Base-by-base conservation (phyloP, 108 stramenopile genomes). In the Skeletonema potamos region DNA sequence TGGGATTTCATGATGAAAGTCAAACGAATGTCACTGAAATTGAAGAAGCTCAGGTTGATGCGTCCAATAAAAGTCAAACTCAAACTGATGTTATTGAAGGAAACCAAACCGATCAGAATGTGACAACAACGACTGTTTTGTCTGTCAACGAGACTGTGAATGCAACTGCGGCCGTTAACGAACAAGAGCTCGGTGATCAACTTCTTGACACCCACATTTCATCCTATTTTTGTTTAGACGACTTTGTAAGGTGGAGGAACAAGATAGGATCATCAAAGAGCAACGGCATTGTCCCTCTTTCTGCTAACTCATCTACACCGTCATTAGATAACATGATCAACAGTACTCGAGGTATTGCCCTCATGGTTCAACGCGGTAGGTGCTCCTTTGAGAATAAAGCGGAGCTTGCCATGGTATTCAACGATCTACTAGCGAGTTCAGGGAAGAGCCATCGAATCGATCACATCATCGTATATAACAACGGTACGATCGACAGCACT, bases 361-460 rank as follows among this genome's bases (percentile, higher is more conserved):
- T 90, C 17, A 59, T 90, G 41, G 89, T 82, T 0, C 77, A 70
- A 58, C 70, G 89, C 48, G 86, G 86, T 6, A 33, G 74, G 29
- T 90, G 89, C 58, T 73, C 78, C 22, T 90, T 87, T 70, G 75
- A 78, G 55, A 82, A 85, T 12, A 90, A 90, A 61, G 89, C 86
- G 3, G 41, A 68, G 41, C 63, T 66, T 56, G 89, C 86, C 3
- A 77, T 76, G 78, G 48, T 74, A 0, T 17, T 80, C 27, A 80
- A 80, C 37, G 68, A 75, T 37, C 20, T 68, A 20, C 44, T 80
- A 22, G 55, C 63, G 6, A 24, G 32, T 29, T 17, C 27, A 29
- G 64, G 64, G 5, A 71, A 60, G 51, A 66, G 24, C 29, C 66
- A 78, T 43, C 77, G 64, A 3, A 78, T 78, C 51, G 44, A 56